Conservation (phyloP, 208 protist species). For the Leishmania tarentolae region DNA sequence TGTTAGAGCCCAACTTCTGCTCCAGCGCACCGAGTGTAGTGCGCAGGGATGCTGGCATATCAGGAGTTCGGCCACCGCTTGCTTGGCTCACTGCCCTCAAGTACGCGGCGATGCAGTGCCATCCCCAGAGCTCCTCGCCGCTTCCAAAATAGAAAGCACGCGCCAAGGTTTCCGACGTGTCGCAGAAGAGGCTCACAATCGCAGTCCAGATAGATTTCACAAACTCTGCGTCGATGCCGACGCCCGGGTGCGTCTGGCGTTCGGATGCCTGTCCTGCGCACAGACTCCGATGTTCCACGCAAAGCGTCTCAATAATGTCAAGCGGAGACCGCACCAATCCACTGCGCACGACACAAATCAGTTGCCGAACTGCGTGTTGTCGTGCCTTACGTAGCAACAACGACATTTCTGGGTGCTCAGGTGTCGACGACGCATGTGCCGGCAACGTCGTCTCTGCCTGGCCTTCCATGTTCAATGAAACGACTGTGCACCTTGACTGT, state of each 20-base stretch:
- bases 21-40: not conserved
- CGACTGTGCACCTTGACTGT: not conserved
- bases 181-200: constrained; percentile 3
- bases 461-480: not conserved
- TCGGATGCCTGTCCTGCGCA: not conserved
- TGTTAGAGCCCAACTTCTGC: not conserved
- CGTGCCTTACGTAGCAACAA: constrained; percentile 11
- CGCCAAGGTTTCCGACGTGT: not conserved
- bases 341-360: not conserved
- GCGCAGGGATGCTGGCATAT: not conserved
- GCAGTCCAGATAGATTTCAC: constrained; percentile 7
- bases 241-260: not conserved
- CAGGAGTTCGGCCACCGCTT: not conserved
- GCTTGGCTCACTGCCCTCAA: constrained; percentile 1
- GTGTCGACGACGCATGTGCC: not conserved
- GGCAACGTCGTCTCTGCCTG: not conserved
- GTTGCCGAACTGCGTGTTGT: constrained; percentile 9
- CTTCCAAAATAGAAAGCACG: not conserved
- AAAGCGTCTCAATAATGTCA: constrained; percentile 11
- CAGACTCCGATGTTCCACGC: constrained; percentile 11
- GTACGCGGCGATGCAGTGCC: constrained; percentile 28
- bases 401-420: not conserved
- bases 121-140: constrained; percentile 25
- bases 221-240: not conserved
- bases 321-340: not conserved